These are phyloP conservation scores for Strobilomyces echinocephalus DNA, from an alignment of 768 basidiomycete genomes.

Conservation along the genomic window DNA sequence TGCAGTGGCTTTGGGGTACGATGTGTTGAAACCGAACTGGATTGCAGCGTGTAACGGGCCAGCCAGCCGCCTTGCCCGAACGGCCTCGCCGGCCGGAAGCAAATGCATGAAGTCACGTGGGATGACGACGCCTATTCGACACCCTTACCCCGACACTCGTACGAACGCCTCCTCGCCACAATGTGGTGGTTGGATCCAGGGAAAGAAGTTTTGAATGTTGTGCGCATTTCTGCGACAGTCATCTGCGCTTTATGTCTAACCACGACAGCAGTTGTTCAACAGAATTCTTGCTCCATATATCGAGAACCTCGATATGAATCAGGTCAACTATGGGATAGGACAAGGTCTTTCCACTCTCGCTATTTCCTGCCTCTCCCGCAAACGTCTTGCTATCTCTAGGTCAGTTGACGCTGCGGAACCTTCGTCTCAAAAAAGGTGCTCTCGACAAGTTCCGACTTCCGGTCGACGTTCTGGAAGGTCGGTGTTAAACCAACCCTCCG, in stretches of 20 bases:
- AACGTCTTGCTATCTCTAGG: slow-evolving; percentile 39
- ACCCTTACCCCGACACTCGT: not conserved
- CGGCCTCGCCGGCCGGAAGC: not conserved
- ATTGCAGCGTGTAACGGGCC: too few relatives aligned
- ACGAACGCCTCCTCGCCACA: slow-evolving; percentile 19
- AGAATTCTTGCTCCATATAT: slow-evolving; percentile 92
- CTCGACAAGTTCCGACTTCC: slow-evolving; percentile 95
- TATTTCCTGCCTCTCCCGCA: not conserved
- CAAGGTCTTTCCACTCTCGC: slow-evolving; percentile 49
- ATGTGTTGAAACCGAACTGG: too few relatives aligned
- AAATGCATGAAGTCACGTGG: slow-evolving; percentile 21
- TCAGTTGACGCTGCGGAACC: slow-evolving; percentile 69
- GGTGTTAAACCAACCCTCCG: not conserved
- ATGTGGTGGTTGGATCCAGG: slow-evolving; percentile 91
- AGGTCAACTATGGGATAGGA: slow-evolving; percentile 89
- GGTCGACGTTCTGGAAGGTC: slow-evolving; percentile 91
- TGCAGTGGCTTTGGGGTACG: too few relatives aligned
- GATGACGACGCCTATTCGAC: slow-evolving; percentile 26
- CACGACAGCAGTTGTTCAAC: slow-evolving; percentile 62
- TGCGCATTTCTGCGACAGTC: slow-evolving; percentile 23
- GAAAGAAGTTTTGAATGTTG: slow-evolving; percentile 78
- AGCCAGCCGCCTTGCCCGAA: not conserved
- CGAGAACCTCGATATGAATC: slow-evolving; percentile 91
- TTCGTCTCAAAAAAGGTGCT: slow-evolving; percentile 88
- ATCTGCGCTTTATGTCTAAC: not conserved